Base-by-base conservation (phyloP, 768 basidiomycete species). In the Russula olivacea region DNA sequence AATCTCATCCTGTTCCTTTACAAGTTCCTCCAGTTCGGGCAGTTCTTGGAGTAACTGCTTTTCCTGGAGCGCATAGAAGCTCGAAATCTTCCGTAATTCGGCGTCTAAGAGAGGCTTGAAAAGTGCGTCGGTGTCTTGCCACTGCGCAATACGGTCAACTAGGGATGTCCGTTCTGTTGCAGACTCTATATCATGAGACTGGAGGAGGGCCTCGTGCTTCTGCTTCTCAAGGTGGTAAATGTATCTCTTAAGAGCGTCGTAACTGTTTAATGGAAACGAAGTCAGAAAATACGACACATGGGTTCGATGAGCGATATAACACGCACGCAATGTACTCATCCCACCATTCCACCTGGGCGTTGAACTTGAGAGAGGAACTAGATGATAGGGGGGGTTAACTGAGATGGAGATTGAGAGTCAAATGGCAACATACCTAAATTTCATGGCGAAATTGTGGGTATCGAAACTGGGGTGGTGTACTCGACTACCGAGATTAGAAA, bases 281-380 rank as follows among this genome's bases (percentile, higher is more conserved):
- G 17, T 34, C 25, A 28, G 48, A 52, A 51, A 40, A 40, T 2
- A 51, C 49, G 30, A 49, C 30, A 28, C n/a, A 54, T 17, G 7
- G 25, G 41, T 34, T 9, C n/a, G 21, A 11, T 23, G 32, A 28
- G 38, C 3, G 23, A n/a, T n/a, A 34, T 50, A 50, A 41, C 17
- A 82, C 89, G 65, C 69, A 93, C 86, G 88, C 83, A 50, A 95
- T 91, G 72, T 95, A 95, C 55, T 93, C 87, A 65, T 92, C 89
- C 87, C 88, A 90, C 92, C 92, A 94, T 55, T 95, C 92, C 0
- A 91, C 79, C 28, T 93, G 88, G 3, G 91, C 89, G 68, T 95
- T 95, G 75, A 94, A 94, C 73, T 92, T 91, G 70, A 94, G 81
- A 10, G 91, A 89, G 36, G 89, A 89, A 69, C 89, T 91, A 30